Percentiles rank a stretch among this genome's conserved stretches.
Evolutionary conservation across 2,329 filamentous ascomycete genomes (phyloP).

Genomic region (Drechslerella dactyloides): DNA sequence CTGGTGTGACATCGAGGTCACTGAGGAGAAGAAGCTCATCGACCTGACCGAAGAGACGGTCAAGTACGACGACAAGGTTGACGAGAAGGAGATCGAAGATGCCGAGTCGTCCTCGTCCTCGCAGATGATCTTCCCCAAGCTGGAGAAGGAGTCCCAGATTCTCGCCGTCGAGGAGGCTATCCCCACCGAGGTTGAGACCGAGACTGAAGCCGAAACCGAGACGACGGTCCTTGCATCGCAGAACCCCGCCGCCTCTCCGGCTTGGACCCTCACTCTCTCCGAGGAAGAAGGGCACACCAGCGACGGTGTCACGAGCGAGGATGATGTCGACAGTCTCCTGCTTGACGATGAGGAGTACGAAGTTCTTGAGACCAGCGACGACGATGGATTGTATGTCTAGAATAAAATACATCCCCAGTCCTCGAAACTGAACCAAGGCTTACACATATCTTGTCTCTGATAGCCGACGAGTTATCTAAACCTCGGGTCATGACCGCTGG

Average conservation of each 20-base stretch:
- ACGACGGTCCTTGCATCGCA: slow-evolving; percentile 68
- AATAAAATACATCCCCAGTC: slow-evolving; percentile 30
- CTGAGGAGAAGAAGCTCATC: slow-evolving; percentile 53
- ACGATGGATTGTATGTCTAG: slow-evolving; percentile 64
- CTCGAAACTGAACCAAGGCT: slow-evolving; percentile 37
- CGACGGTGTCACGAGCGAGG: slow-evolving; percentile 61
- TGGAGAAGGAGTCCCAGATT: slow-evolving; percentile 89
- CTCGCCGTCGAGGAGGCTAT: slow-evolving; percentile 76
- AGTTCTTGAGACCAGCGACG: slow-evolving; percentile 91
- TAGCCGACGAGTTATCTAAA: slow-evolving; percentile 47
- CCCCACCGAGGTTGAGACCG: slow-evolving; percentile 57
- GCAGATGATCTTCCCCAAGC: slow-evolving; percentile 94
- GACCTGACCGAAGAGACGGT: slow-evolving; percentile 40
- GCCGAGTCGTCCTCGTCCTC: slow-evolving; percentile 59
- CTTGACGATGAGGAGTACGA: slow-evolving; percentile 95
- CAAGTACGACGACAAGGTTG: slow-evolving; percentile 51
- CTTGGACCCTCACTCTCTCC: slow-evolving; percentile 49
- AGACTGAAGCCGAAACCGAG: slow-evolving; percentile 63
- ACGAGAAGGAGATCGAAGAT: slow-evolving; percentile 56
- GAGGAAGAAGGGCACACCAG: slow-evolving; percentile 50
- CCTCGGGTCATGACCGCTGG: neutral
- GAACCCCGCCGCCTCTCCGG: slow-evolving; percentile 56
- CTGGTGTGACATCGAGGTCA: slow-evolving; percentile 89
- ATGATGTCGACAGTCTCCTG: slow-evolving; percentile 73
- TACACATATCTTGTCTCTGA: slow-evolving; percentile 22